A percentile compares a stretch with the other conserved stretches of the same genome.
phyloP scores from a whole-genome alignment of 2,329 filamentous ascomycete genomes.

The Clonostachys solani region DNA sequence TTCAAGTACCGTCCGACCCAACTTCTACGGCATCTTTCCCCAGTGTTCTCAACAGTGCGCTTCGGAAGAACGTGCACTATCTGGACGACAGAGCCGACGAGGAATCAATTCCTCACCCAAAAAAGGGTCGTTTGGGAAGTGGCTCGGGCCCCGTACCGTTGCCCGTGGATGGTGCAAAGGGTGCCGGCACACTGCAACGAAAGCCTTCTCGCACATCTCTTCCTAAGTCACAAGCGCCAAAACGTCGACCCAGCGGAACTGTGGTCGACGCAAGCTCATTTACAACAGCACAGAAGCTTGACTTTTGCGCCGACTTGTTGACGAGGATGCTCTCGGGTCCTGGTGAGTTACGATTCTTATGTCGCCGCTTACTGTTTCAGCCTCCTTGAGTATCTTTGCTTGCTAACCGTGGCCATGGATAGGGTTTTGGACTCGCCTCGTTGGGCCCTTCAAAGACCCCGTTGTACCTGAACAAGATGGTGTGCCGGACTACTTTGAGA shows the following conservation, averaged over 20 bases:
- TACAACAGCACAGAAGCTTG: conserved; percentile 40
- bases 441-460: conserved; percentile 56
- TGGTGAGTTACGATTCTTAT: conserved; percentile 28
- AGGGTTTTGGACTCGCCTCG: conserved; percentile 65
- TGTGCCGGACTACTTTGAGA: conserved; percentile 58
- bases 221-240: conserved; percentile 21
- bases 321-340: conserved; percentile 58
- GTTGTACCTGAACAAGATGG: conserved; percentile 53
- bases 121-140: conserved; percentile 36
- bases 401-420: neutral
- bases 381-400: neutral
- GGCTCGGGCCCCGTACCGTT: conserved; percentile 7
- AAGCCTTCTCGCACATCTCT: conserved; percentile 19
- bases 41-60: conserved; percentile 10
- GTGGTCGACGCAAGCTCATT: conserved; percentile 23
- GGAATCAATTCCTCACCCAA: conserved; percentile 19
- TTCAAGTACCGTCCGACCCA: conserved; percentile 13
- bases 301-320: conserved; percentile 54
- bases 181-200: conserved; percentile 14
- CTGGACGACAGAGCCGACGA: conserved; percentile 37
- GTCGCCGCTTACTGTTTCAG: neutral
- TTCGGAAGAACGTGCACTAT: conserved; percentile 42
- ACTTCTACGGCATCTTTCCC: conserved; percentile 8
- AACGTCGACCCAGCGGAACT: conserved; percentile 24
- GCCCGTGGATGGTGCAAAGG: conserved; percentile 10